Percentiles rank a stretch among this genome's conserved stretches.
Evolutionary conservation across 2,329 filamentous ascomycete genomes (phyloP).

Genomic region (Phaeoacremonium minimum): DNA sequence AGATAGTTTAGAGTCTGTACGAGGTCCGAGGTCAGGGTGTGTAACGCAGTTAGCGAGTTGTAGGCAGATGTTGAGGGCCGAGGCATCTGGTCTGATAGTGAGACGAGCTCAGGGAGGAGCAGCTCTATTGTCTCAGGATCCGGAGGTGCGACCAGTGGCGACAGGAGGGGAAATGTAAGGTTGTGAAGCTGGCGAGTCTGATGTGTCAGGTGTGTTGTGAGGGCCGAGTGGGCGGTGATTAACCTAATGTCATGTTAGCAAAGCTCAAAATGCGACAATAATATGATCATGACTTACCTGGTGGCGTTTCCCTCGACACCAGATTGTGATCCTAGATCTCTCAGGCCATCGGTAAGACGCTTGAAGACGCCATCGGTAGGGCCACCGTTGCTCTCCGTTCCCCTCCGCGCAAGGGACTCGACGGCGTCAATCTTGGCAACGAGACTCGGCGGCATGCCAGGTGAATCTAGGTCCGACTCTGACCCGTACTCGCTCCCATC

Average conservation of each 20-base stretch:
- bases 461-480: conserved; percentile 64
- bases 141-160: conserved; percentile 60
- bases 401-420: conserved; percentile 63
- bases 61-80: conserved; percentile 58
- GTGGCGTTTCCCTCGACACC: conserved; percentile 69
- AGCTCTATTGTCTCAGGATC: conserved; percentile 63
- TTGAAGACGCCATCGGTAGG: conserved; percentile 62
- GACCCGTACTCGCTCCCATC: conserved; percentile 73
- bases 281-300: conserved; percentile 53
- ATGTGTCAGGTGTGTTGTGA: conserved; percentile 70
- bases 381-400: conserved; percentile 62
- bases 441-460: conserved; percentile 63
- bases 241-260: conserved; percentile 42
- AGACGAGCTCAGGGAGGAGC: conserved; percentile 63
- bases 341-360: conserved; percentile 64
- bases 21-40: conserved; percentile 67
- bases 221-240: conserved; percentile 70
- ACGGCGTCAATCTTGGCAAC: conserved; percentile 69
- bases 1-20: conserved; percentile 80
- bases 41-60: conserved; percentile 63
- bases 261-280: no score
- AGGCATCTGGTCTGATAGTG: conserved; percentile 64
- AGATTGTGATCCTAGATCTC: conserved; percentile 69
- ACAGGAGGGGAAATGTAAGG: conserved; percentile 66
- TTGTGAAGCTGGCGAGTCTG: conserved; percentile 74